phyloP scores from a whole-genome alignment of 2,329 filamentous ascomycete species.

The Tolypocladium paradoxum region DNA sequence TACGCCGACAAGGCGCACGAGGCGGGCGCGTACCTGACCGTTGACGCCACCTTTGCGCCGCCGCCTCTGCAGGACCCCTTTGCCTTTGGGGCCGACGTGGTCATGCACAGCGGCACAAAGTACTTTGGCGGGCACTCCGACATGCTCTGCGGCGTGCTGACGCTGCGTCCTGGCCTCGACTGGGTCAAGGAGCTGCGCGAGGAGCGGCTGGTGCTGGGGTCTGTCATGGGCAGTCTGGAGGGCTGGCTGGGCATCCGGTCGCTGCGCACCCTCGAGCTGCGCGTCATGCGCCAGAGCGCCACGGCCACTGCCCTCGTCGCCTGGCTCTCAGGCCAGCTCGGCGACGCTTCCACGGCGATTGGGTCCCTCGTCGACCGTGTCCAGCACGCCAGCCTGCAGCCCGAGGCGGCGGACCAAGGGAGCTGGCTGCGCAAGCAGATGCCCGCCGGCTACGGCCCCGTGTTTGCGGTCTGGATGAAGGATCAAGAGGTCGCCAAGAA shows the following conservation, averaged over 20 bases:
- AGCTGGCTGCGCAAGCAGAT: slow-evolving; percentile 79
- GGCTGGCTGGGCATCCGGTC: slow-evolving; percentile 86
- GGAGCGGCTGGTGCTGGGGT: slow-evolving; percentile 70
- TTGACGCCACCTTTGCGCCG: slow-evolving; percentile 89
- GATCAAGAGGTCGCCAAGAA: slow-evolving; percentile 48
- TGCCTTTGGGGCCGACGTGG: slow-evolving; percentile 64
- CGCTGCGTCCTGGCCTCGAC: slow-evolving; percentile 42
- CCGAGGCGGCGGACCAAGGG: slow-evolving; percentile 40
- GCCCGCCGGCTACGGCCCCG: slow-evolving; percentile 81
- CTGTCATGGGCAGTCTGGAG: slow-evolving; percentile 81
- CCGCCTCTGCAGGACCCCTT: slow-evolving; percentile 86
- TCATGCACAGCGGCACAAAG: slow-evolving; percentile 92
- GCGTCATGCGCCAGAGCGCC: slow-evolving; percentile 65
- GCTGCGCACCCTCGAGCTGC: slow-evolving; percentile 73
- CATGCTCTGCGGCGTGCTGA: slow-evolving; percentile 77
- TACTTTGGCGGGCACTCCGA: slow-evolving; percentile 95
- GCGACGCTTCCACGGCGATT: slow-evolving; percentile 28
- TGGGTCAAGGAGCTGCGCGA: slow-evolving; percentile 51
- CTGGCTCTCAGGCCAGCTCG: slow-evolving; percentile 53
- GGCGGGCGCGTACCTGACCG: slow-evolving; percentile 63
- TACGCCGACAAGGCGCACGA: slow-evolving; percentile 65
- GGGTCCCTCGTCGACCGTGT: slow-evolving; percentile 48
- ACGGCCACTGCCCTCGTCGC: slow-evolving; percentile 59
- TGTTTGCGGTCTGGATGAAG: slow-evolving; percentile 66
- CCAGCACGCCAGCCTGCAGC: slow-evolving; percentile 72